phyloP scores from a whole-genome alignment of 1,284 basidiomycete genomes.

The Heterobasidion parviporum region DNA sequence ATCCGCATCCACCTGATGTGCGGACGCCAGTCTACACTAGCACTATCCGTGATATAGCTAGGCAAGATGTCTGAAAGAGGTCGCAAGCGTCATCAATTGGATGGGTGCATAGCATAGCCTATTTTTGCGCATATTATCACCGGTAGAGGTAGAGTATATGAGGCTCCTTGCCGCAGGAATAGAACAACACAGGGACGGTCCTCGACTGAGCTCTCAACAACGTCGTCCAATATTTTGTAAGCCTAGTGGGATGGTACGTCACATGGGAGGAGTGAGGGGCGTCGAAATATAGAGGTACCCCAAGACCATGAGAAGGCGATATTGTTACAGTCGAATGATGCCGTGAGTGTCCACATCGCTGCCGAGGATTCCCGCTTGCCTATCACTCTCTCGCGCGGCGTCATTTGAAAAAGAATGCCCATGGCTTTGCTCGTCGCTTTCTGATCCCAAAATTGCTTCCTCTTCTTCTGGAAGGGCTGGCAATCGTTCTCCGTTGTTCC shows the following conservation, averaged over 20 bases:
- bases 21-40: too few species aligned
- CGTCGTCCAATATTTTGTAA: too few species aligned
- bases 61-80: too few species aligned
- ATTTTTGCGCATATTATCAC: too few species aligned
- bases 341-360: constrained; percentile 21
- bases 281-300: not conserved
- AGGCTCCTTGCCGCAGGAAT: too few species aligned
- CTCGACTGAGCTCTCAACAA: too few species aligned
- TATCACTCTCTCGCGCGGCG: constrained; percentile 8
- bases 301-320: not conserved
- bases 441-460: constrained; percentile 10
- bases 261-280: not conserved
- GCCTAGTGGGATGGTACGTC: not conserved
- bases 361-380: constrained; percentile 3
- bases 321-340: constrained; percentile 21
- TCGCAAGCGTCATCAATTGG: too few species aligned
- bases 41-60: too few species aligned
- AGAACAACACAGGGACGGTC: too few species aligned
- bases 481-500: constrained; percentile 14
- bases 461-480: constrained; percentile 21
- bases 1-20: too few species aligned
- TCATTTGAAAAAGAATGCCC: not conserved
- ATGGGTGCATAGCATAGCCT: too few species aligned
- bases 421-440: not conserved
- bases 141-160: too few species aligned